Percentiles rank a stretch among this genome's conserved stretches.
phyloP scores from a whole-genome alignment of 2,329 filamentous ascomycete genomes.

The Myriosclerotinia duriaeana region DNA sequence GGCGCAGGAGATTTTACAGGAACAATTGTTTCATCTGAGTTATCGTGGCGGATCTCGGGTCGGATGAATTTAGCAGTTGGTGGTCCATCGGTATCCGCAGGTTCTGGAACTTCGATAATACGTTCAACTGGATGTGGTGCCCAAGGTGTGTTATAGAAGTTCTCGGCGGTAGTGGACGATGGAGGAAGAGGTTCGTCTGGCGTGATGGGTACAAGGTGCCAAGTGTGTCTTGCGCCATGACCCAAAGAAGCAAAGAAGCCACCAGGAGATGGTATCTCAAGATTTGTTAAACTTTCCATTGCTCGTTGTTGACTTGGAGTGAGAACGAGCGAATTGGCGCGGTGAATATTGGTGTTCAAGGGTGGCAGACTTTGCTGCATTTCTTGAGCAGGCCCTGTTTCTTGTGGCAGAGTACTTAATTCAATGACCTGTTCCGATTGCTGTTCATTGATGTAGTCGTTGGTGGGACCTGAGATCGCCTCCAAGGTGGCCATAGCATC shows the following conservation, averaged over 20 bases:
- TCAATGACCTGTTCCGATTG: slow-evolving; percentile 57
- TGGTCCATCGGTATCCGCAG: slow-evolving; percentile 57
- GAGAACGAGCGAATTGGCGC: slow-evolving; percentile 43
- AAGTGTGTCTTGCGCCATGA: slow-evolving; percentile 73
- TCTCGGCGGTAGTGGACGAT: slow-evolving; percentile 86
- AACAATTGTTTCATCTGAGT: slow-evolving; percentile 43
- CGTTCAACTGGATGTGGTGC: slow-evolving; percentile 60
- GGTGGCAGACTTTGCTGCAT: slow-evolving; percentile 54
- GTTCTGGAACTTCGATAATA: slow-evolving; percentile 57
- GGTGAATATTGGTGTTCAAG: slow-evolving; percentile 47
- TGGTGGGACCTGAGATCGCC: slow-evolving; percentile 63
- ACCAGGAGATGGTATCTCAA: slow-evolving; percentile 88
- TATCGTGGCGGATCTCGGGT: slow-evolving; percentile 38
- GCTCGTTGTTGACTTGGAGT: slow-evolving; percentile 57
- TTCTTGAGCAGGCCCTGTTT: slow-evolving; percentile 47
- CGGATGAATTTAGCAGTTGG: slow-evolving; percentile 60
- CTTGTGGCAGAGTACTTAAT: slow-evolving; percentile 38
- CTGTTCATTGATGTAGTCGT: slow-evolving; percentile 60
- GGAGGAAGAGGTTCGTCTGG: slow-evolving; percentile 61
- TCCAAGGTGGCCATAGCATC: slow-evolving; percentile 79
- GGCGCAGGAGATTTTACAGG: slow-evolving; percentile 27
- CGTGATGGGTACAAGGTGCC: slow-evolving; percentile 63
- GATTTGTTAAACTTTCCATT: slow-evolving; percentile 69
- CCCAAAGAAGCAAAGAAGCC: slow-evolving; percentile 89
- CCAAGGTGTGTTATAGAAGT: slow-evolving; percentile 88